Evolutionary conservation across 371 early-diverging fungal species (phyloP), one percentile per base, ranked within the genome.

Genomic region (Rhizomucor miehei): DNA sequence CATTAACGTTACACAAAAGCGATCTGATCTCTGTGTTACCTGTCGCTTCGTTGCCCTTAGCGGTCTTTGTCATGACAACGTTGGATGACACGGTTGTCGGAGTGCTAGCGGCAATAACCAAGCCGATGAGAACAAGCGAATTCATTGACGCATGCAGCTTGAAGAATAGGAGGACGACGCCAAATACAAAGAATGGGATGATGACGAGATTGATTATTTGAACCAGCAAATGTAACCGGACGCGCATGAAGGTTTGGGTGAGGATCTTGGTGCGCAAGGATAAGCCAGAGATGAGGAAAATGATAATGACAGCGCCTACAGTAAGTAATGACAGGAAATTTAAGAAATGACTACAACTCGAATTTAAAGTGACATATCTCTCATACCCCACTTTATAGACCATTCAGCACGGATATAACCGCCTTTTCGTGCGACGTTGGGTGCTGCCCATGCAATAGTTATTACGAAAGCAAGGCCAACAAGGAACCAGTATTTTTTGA

Each of bases 31-130:
- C 35, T 51, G 16, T 36, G 6, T 38, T 65, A 69, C 69, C 69
- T 44, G 69, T 65, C 19, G 86, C 79, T 56, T 86, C 87, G 54
- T 81, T 85, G 29, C 89, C 89, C 25, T 65, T 58, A 4, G 87
- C 84, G 44, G 79, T 80, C 57, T 80, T 80, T 13, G 89, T 88
- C 87, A 86, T 86, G 59, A 86, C 77, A 6, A 84, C 85, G 62
- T 87, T 86, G 45, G 89, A 86, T 11, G 86, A 82, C 44, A 88
- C 83, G 6, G 89, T 88, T 0, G 89, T 87, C 0, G 87, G 87
- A 1, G 82, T 84, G 14, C 79, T 74, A n/a, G 77, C 77, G 29
- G 82, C 80, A 47, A 87, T 79, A 4, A 85, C 74, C 46, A 87
- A 59, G 9, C 86, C 88, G 20, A 78, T 75, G 44, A 83, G 56